Evolutionary conservation across 148 eudicot species (phyloP).

Genomic region (Fagopyrum homotropicum): DNA sequence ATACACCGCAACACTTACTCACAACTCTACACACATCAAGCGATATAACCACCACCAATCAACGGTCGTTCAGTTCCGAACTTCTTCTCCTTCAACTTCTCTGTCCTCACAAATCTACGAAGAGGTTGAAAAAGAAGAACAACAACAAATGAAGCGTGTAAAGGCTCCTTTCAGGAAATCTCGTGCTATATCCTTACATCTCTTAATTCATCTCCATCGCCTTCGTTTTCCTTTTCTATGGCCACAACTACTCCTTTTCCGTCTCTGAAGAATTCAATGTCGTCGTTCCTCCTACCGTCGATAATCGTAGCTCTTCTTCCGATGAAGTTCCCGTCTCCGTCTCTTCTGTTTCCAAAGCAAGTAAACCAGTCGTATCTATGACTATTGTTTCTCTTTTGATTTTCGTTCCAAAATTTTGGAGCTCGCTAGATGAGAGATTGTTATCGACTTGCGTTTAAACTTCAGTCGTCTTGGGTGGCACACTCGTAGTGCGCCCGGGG

Average conservation of each 20-base stretch:
- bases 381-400: background rate
- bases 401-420: background rate
- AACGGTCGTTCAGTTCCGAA: background rate
- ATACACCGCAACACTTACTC: slow-evolving; percentile 1
- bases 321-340: background rate
- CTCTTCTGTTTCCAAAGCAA: background rate
- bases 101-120: background rate
- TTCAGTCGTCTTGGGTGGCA: background rate
- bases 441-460: background rate
- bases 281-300: slow-evolving; percentile 17
- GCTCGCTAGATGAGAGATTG: background rate
- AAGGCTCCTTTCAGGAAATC: too few relatives aligned
- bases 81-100: slow-evolving; percentile 2
- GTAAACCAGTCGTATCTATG: background rate
- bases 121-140: background rate
- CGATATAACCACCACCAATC: background rate
- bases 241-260: slow-evolving; percentile 14
- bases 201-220: too few relatives aligned
- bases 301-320: background rate
- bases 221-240: too few relatives aligned
- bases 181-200: too few relatives aligned
- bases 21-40: background rate
- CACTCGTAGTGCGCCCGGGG: too few relatives aligned
- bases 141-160: background rate
- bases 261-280: background rate